Base-by-base conservation (phyloP, 140 eudicot genomes). In the Oenanthe javanica region DNA sequence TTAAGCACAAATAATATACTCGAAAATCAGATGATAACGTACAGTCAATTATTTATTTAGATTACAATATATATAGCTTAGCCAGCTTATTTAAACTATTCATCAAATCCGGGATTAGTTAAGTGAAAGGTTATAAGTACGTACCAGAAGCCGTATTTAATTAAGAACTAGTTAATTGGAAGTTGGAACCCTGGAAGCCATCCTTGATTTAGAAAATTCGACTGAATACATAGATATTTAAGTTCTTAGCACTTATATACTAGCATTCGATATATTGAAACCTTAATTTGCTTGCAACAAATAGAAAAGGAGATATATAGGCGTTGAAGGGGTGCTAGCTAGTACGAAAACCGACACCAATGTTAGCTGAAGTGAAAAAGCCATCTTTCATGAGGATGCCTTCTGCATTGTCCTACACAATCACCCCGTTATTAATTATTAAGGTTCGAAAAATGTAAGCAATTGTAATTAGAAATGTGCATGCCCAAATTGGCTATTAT, bases 301-400 rank as follows among this genome's bases (percentile, higher is more conserved):
- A 3, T 21, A 59, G 12, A 9, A 59, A 59, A 21, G 31, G 67
- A 21, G 67, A 59, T 19, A 18, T 3, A 31, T 31, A 31, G 31
- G 67, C 23, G 13, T 7, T 21, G 13, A 59, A 59, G 67, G 67
- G 6, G 67, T 23, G 31, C 13, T 59, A 59, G 69, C 36, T 61
- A 7, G 14, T n/a, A n/a, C 31, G 3, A 61, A 59, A 61, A 61
- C 69, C 23, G n/a, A 87, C 84, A 38, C 93, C 89, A 63, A 91
- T 80, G 72, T 89, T 89, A 50, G 93, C 90, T 75, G 93, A 74
- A 76, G 89, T 75, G 79, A 87, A 89, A 77, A 80, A 91, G 18
- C 93, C 89, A 81, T 91, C 96, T 81, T 91, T 91, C 88, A 90
- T 80, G 21, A 80, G 79, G 77, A 84, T 89, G 79, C 80, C 89